These are phyloP conservation scores for Colletotrichum tofieldiae DNA, from an alignment of 2,329 filamentous ascomycete genomes.

Conservation along the genomic window DNA sequence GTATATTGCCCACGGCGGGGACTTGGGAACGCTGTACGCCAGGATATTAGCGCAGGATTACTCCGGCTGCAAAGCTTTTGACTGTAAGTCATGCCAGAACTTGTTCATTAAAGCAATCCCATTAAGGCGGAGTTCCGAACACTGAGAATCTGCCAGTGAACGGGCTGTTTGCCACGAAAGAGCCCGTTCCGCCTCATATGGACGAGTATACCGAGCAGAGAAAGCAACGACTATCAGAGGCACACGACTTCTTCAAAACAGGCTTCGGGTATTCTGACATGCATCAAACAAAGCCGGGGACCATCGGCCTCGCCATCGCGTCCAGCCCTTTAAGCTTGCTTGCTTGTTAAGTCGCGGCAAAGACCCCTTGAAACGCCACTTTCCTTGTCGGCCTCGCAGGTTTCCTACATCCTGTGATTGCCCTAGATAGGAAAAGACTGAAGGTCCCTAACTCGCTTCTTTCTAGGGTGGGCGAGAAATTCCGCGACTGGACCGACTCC, in stretches of 20 bases:
- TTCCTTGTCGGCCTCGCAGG: neutral
- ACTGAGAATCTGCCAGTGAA: too few relatives aligned
- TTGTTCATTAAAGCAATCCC: too few relatives aligned
- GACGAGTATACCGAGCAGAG: neutral
- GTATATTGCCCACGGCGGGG: constrained; percentile 5
- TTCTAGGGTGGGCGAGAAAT: neutral
- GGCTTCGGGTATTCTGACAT: neutral
- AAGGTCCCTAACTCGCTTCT: neutral
- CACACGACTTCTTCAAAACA: neutral
- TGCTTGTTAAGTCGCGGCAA: neutral
- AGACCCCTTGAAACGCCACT: neutral
- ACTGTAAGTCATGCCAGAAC: too few relatives aligned
- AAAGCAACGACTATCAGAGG: neutral
- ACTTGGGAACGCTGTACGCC: neutral
- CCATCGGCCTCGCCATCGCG: neutral
- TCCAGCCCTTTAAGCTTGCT: neutral
- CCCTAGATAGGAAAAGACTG: too few relatives aligned
- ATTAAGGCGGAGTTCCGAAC: too few relatives aligned
- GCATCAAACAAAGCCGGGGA: neutral
- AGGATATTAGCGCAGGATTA: neutral
- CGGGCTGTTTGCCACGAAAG: too few relatives aligned
- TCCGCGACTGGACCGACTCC: neutral
- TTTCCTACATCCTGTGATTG: neutral
- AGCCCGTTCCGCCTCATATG: neutral
- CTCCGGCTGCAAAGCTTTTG: too few relatives aligned